Conservation (phyloP, 2,329 filamentous ascomycete species). For the Xylaria sp. region DNA sequence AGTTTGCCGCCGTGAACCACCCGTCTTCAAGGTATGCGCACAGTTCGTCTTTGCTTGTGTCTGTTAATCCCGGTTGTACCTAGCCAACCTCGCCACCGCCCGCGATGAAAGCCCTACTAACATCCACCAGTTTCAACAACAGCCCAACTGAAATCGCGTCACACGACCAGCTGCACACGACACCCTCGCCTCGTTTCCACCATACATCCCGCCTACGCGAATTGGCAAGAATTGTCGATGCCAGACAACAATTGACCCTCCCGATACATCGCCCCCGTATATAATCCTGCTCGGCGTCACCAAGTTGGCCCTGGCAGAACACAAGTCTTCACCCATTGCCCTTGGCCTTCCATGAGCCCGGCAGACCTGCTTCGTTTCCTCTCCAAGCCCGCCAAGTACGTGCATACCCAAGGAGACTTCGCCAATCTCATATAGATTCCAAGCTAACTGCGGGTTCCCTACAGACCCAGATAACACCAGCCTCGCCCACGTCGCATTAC, state of each 20-base stretch:
- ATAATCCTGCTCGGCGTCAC: slow-evolving; percentile 12
- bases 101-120: background rate
- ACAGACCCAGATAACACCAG: slow-evolving; percentile 65
- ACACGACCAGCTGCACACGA: too few species aligned
- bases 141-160: slow-evolving; percentile 15
- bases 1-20: background rate
- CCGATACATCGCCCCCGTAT: slow-evolving; percentile 6
- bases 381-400: slow-evolving; percentile 92
- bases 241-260: slow-evolving; percentile 27
- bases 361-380: slow-evolving; percentile 90
- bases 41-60: background rate
- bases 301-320: slow-evolving; percentile 29
- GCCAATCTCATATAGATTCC: background rate
- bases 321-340: slow-evolving; percentile 29
- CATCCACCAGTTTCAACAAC: background rate
- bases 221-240: slow-evolving; percentile 27
- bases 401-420: slow-evolving; percentile 22
- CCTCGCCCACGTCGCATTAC: slow-evolving; percentile 25
- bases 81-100: background rate
- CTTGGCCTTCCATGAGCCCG: slow-evolving; percentile 78
- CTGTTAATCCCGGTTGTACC: background rate
- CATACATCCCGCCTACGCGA: slow-evolving; percentile 8
- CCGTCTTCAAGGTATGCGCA: background rate
- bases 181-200: slow-evolving; percentile 6
- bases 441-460: slow-evolving; percentile 6